phyloP scores from a whole-genome alignment of 768 basidiomycete species.

The Termitomyces sp. region DNA sequence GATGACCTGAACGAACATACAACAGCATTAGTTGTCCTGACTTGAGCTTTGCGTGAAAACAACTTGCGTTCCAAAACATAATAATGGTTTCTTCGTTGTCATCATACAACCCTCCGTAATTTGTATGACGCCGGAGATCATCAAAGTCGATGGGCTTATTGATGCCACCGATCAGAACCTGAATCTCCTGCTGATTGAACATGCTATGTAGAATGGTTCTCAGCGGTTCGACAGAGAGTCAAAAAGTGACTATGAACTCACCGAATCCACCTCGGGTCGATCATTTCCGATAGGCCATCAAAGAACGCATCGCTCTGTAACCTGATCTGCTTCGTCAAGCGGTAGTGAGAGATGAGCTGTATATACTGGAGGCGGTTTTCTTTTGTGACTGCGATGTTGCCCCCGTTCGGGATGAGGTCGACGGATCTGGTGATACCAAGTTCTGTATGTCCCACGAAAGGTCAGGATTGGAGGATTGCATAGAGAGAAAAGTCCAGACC shows the following conservation, averaged over 20 bases:
- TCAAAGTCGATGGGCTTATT: slow-evolving; percentile 80
- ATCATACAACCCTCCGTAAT: slow-evolving; percentile 78
- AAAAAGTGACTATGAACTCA: slow-evolving; percentile 18
- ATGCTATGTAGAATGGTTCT: slow-evolving; percentile 50
- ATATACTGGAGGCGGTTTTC: slow-evolving; percentile 92
- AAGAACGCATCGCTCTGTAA: slow-evolving; percentile 84
- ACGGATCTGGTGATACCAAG: slow-evolving; percentile 73
- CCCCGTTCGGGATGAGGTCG: slow-evolving; percentile 79
- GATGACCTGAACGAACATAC: slow-evolving; percentile 48
- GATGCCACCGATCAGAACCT: slow-evolving; percentile 85
- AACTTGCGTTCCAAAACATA: slow-evolving; percentile 76
- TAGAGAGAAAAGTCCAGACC: slow-evolving; percentile 38
- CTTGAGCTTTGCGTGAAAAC: background rate
- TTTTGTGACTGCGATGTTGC: slow-evolving; percentile 76
- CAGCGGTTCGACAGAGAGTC: background rate
- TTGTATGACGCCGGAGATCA: slow-evolving; percentile 71
- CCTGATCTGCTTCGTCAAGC: slow-evolving; percentile 84
- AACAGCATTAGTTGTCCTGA: background rate
- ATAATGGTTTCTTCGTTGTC: slow-evolving; percentile 65
- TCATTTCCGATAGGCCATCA: slow-evolving; percentile 86
- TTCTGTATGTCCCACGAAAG: slow-evolving; percentile 37
- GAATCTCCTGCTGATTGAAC: slow-evolving; percentile 97
- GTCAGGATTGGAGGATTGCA: slow-evolving; percentile 1
- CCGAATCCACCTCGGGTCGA: slow-evolving; percentile 86
- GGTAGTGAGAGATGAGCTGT: slow-evolving; percentile 82